Evolutionary conservation across 2,329 filamentous ascomycete species (phyloP), one percentile per base, ranked within the genome.

Genomic region (Lasiodiplodia sp.): DNA sequence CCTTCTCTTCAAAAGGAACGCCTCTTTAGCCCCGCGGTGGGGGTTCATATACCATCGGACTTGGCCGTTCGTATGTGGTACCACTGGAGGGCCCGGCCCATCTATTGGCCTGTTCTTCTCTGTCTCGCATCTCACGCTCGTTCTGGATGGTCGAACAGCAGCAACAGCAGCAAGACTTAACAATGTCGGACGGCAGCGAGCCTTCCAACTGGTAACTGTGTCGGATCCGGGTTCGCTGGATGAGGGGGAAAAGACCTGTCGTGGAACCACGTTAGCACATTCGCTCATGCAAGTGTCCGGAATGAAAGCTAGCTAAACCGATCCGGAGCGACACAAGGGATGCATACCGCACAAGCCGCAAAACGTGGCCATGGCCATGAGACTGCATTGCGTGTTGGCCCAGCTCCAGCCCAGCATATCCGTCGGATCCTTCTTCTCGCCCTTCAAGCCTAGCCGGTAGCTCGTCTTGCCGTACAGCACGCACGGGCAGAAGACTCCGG

Each of bases 171-270:
- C 76, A 79, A 1, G 76, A 74, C 25, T 74, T 73, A 0, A 78
- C 67, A 18, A 78, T 68, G 71, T 85, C 83, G 4, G 74, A 70
- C 0, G 70, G 71, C 23, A 78, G 58, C 10, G 72, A 76, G 2
- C 83, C 83, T 31, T 76, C 70, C 0, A 85, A 75, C n/a, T 81
- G 81, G 70, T 85, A 85, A 53, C 74, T 70, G 25, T 78, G 79
- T 6, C 83, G 75, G n/a, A 84, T 73, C 5, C 80, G 73, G 21
- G 77, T 76, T 60, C 80, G 72, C 69, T 79, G 76, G 55, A 81
- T 63, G 69, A 78, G 74, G 0, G 80, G 79, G 52, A 81, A 78
- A 8, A 82, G 52, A 70, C 74, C 73, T 73, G 21, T 47, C 6
- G 28, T 52, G 18, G 52, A 23, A 21, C 40, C 44, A 37, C 2